phyloP scores from a whole-genome alignment of 805 yeast species.

The Ogataea kodamae region DNA sequence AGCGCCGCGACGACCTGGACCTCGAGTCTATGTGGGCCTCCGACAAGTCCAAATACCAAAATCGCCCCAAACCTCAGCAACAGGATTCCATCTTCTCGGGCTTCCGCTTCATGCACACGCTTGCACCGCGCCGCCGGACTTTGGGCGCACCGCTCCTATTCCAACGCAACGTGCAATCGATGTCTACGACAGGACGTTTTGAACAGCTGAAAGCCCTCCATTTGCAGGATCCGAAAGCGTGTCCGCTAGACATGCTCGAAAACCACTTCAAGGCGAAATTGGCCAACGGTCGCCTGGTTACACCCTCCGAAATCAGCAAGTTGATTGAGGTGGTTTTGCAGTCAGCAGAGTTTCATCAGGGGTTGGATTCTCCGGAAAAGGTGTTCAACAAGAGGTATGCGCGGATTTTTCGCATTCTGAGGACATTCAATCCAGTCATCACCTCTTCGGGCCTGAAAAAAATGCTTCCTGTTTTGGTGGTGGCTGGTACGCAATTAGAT shows the following conservation, averaged over 20 bases:
- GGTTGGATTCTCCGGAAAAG: slow-evolving; percentile 5
- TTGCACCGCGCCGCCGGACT: slow-evolving; percentile 1
- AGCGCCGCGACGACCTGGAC: slow-evolving; percentile 63
- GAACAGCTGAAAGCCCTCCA: slow-evolving; percentile 19
- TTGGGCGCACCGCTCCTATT: slow-evolving; percentile 11
- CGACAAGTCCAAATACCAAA: slow-evolving; percentile 17
- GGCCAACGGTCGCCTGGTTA: slow-evolving; percentile 27
- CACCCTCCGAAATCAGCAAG: slow-evolving; percentile 20
- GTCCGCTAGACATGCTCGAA: slow-evolving; percentile 21
- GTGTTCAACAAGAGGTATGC: slow-evolving; percentile 24
- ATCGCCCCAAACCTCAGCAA: slow-evolving; percentile 22
- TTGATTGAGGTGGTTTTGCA: slow-evolving; percentile 24
- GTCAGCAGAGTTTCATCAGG: slow-evolving; percentile 28
- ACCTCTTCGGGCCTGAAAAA: slow-evolving; percentile 17
- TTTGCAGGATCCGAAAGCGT: slow-evolving; percentile 16
- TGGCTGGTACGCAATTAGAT: slow-evolving; percentile 29
- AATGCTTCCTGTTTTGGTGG: slow-evolving; percentile 25
- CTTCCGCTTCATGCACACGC: slow-evolving; percentile 43
- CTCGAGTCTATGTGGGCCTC: slow-evolving; percentile 63
- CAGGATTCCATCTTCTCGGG: slow-evolving; percentile 45
- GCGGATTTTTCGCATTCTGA: slow-evolving; percentile 16
- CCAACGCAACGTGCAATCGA: slow-evolving; percentile 1
- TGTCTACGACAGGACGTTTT: slow-evolving; percentile 13
- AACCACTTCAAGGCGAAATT: slow-evolving; percentile 29
- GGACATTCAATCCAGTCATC: slow-evolving; percentile 23